Evolutionary conservation across 768 basidiomycete genomes (phyloP).

Genomic region (Lentinula boryana): DNA sequence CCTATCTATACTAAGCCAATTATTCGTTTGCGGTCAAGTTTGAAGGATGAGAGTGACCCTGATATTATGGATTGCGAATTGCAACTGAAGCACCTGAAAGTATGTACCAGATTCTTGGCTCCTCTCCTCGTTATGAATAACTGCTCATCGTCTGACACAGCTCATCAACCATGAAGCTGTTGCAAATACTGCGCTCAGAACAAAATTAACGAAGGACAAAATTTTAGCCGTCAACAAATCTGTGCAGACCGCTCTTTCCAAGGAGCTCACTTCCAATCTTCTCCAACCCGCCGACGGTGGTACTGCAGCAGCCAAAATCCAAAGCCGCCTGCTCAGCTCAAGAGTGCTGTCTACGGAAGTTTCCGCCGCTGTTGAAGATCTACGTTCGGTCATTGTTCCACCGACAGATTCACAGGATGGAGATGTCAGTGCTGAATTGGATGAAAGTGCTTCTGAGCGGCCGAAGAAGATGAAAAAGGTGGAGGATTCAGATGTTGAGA

Average conservation of each 20-base stretch:
- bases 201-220: conserved; percentile 72
- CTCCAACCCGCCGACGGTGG: conserved; percentile 30
- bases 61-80: conserved; percentile 46
- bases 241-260: conserved; percentile 36
- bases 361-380: conserved; percentile 38
- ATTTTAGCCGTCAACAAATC: conserved; percentile 43
- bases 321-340: conserved; percentile 70
- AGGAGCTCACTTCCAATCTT: conserved; percentile 34
- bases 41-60: conserved; percentile 28
- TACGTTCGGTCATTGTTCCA: conserved; percentile 38
- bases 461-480: conserved; percentile 20
- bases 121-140: not conserved
- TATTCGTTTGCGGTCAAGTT: conserved; percentile 18
- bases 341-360: conserved; percentile 65
- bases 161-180: conserved; percentile 50
- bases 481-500: conserved; percentile 10
- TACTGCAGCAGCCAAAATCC: conserved; percentile 50
- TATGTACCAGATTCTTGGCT: conserved; percentile 18
- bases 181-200: conserved; percentile 58
- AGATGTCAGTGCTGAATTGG: conserved; percentile 12
- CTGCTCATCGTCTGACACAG: conserved; percentile 27
- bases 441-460: conserved; percentile 7
- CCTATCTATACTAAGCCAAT: not conserved
- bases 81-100: conserved; percentile 65
- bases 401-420: conserved; percentile 3